Percentiles rank a stretch among this genome's conserved stretches.
Evolutionary conservation across 768 basidiomycete genomes (phyloP).

Genomic region (Podaxis sp.): DNA sequence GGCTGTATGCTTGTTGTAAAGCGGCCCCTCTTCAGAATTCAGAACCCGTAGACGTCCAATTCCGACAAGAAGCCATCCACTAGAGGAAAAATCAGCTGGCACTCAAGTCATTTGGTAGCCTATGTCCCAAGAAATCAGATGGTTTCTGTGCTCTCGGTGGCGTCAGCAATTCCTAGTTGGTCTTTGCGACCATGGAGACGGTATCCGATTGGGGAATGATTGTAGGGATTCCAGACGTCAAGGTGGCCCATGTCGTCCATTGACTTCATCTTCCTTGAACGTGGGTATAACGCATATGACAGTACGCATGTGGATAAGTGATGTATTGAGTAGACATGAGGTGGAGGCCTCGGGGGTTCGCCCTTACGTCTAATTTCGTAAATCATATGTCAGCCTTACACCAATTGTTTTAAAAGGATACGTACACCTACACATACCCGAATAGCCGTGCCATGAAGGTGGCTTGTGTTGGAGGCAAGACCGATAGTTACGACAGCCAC

Average conservation of each 20-base stretch:
- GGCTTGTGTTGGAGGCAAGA: too few relatives aligned
- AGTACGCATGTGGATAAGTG: neutral
- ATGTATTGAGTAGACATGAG: neutral
- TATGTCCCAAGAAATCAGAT: neutral
- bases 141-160: neutral
- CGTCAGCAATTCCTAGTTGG: neutral
- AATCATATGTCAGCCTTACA: neutral
- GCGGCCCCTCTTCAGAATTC: neutral
- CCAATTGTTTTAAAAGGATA: neutral
- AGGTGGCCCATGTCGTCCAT: too few relatives aligned
- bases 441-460: too few relatives aligned
- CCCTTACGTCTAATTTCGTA: neutral
- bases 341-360: neutral
- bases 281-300: neutral
- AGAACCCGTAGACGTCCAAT: neutral
- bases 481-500: too few relatives aligned
- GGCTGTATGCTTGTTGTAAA: neutral
- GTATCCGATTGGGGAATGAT: too few relatives aligned
- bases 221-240: too few relatives aligned
- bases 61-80: neutral
- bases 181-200: neutral
- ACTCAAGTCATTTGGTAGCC: neutral
- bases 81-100: neutral
- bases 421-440: too few relatives aligned
- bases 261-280: neutral